Evolutionary conservation across 192 early-diverging fungal genomes (phyloP), one percentile per base, ranked within the genome.

Genomic region (Coemansia sp.): DNA sequence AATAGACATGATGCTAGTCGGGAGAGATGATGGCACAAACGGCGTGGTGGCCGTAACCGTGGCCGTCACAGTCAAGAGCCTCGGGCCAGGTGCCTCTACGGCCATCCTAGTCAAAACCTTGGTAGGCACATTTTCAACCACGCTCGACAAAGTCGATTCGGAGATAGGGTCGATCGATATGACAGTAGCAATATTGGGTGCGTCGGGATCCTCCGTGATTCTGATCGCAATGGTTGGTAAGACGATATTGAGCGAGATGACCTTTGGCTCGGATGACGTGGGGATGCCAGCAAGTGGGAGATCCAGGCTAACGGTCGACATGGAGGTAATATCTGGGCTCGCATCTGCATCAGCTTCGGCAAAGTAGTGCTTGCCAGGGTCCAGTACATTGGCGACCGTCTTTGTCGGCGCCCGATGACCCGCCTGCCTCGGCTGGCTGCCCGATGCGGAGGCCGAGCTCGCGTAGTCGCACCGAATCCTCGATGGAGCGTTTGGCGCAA

Each of bases 211-310:
- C 23, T 73, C 71, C 3, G 76, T 79, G 18, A 79, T 61, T 35
- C 39, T 66, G 23, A 79, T 48, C 13, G 64, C 76, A 31, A 79
- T 69, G 5, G 76, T 79, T 4, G 76, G 76, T 57, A 79, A n/a
- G 23, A 79, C 61, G 35, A 79, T 26, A 26, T 79, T 79, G 35
- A 70, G 41, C 31, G 76, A 79, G 31, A 73, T 20, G 2, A 73
- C 66, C 18, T 61, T 60, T 25, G 72, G 76, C 39, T 70, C 71
- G 0, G 76, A 79, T 2, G 72, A 79, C 3, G 71, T 73, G 5
- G 68, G 61, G 0, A 41, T 50, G 25, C 16, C 62, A 13, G 25
- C 28, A 34, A 33, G 35, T 26, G 42, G 53, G 3, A 37, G 28
- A 21, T 37, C 39, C 52, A 50, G 16, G 47, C 21, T 45, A 36